phyloP scores from a whole-genome alignment of 306 rosid species.

The Prunus davidiana region DNA sequence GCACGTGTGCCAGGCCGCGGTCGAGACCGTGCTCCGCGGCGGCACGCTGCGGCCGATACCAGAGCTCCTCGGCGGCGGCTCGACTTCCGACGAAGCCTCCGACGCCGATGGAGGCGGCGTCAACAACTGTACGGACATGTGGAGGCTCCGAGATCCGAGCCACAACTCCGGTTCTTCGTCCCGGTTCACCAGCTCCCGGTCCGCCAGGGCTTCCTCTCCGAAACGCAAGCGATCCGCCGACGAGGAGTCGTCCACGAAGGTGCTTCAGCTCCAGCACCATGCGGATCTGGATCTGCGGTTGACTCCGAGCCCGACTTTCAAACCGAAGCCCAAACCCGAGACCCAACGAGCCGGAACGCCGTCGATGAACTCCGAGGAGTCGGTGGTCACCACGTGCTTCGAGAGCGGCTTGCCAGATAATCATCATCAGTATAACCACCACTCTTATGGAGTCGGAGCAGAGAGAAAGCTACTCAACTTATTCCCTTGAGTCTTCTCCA shows the following conservation, averaged over 20 bases:
- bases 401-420: slow-evolving; percentile 49
- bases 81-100: slow-evolving; percentile 22
- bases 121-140: slow-evolving; percentile 39
- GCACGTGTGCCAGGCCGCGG: slow-evolving; percentile 89
- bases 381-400: slow-evolving; percentile 69
- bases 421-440: background rate
- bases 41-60: slow-evolving; percentile 64
- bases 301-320: slow-evolving; percentile 47
- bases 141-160: slow-evolving; percentile 45
- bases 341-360: slow-evolving; percentile 65
- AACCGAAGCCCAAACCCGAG: slow-evolving; percentile 33
- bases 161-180: slow-evolving; percentile 21
- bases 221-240: slow-evolving; percentile 59
- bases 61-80: slow-evolving; percentile 38
- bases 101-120: slow-evolving; percentile 50
- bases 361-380: slow-evolving; percentile 90
- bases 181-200: slow-evolving; percentile 41
- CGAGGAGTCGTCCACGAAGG: slow-evolving; percentile 22
- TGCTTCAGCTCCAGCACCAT: slow-evolving; percentile 17
- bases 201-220: slow-evolving; percentile 40
- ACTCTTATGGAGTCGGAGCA: slow-evolving; percentile 15
- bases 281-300: slow-evolving; percentile 76
- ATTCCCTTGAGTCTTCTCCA: slow-evolving; percentile 44
- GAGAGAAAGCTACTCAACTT: slow-evolving; percentile 66
- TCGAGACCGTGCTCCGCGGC: slow-evolving; percentile 79